Base-by-base conservation (phyloP, 2,329 filamentous ascomycete species). In the Apiospora arundinis region DNA sequence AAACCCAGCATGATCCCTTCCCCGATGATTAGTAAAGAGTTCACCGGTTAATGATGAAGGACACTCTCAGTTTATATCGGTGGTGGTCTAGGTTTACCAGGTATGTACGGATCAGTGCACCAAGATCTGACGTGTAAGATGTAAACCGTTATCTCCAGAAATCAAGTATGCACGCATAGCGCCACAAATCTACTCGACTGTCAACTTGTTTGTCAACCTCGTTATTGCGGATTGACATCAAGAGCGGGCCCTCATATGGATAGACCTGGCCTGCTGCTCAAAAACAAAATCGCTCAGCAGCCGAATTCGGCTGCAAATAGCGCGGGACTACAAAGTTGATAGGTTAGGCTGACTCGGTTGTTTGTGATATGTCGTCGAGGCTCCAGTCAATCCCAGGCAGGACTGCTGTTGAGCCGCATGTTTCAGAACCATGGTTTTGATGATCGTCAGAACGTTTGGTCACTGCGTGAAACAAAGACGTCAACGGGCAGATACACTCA, bases 361-460 rank as follows among this genome's bases (percentile, higher is more conserved):
- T 63, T 21, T 60, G 9, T 63, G 56, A 63, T 63, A 40, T 63
- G 56, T 63, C 56, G 56, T 40, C n/a, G 56, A 21, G 56, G 56
- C 56, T 40, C 32, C 56, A 63, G n/a, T n/a, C 25, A 32, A 12
- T 16, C 28, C 14, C 25, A 32, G 32, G 32, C 49, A 32, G 49
- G 40, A 6, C 56, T 12, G 18, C 56, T 23, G 56, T 40, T 63
- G 56, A 63, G 56, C 32, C 56, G 56, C 56, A 63, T 63, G 56
- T 63, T 63, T 40, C 56, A 40, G 32, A 40, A 40, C 56, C 56
- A 63, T 63, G 56, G 56, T n/a, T 40, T 40, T 40, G 56, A 21
- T 40, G 18, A 63, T 63, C 32, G 18, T n/a, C 56, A 63, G 32
- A 63, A 40, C 32, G 32, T 63, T n/a, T 63, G 21, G 56, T 63